These are phyloP conservation scores for Westerdykella aurantiaca DNA, from an alignment of 2,329 filamentous ascomycete genomes.

Conservation along the genomic window DNA sequence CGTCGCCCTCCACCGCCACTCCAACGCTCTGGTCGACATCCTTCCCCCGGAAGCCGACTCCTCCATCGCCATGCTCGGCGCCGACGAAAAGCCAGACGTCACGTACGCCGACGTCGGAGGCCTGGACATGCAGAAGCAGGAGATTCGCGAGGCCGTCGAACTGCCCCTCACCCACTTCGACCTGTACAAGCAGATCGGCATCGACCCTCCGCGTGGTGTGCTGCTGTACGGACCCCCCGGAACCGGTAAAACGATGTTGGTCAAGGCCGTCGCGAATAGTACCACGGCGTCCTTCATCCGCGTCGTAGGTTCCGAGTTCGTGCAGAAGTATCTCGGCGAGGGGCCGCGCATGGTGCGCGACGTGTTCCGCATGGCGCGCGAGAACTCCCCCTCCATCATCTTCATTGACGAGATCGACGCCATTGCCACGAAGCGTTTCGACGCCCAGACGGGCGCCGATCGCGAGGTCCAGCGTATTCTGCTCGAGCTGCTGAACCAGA, in stretches of 20 bases:
- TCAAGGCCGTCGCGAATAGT: constrained; percentile 97
- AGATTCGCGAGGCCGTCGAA: constrained; percentile 96
- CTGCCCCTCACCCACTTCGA: constrained; percentile 95
- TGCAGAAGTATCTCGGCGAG: constrained; percentile 97
- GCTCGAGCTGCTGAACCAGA: constrained; percentile 95
- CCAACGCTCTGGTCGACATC: constrained; percentile 96
- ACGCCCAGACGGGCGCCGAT: constrained; percentile 95
- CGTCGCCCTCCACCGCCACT: constrained; percentile 95
- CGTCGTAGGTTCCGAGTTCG: constrained; percentile 96
- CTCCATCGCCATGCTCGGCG: constrained; percentile 95
- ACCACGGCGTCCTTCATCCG: constrained; percentile 98
- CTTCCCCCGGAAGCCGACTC: constrained; percentile 98
- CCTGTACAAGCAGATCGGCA: constrained; percentile 98
- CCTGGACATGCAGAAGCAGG: constrained; percentile 99
- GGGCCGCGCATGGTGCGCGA: constrained; percentile 98
- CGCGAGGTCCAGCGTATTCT: constrained; percentile 98
- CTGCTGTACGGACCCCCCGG: constrained; percentile 93
- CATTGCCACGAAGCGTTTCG: constrained; percentile 98
- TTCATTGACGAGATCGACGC: constrained; percentile 99
- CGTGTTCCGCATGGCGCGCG: constrained; percentile 97
- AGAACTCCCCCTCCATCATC: constrained; percentile 97
- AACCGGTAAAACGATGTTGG: constrained; percentile 94
- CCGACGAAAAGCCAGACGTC: constrained; percentile 96
- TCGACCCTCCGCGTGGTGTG: constrained; percentile 94
- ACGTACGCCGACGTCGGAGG: constrained; percentile 97